phyloP scores from a whole-genome alignment of 2,329 filamentous ascomycete genomes.

The Acephala macrosclerotiorum region DNA sequence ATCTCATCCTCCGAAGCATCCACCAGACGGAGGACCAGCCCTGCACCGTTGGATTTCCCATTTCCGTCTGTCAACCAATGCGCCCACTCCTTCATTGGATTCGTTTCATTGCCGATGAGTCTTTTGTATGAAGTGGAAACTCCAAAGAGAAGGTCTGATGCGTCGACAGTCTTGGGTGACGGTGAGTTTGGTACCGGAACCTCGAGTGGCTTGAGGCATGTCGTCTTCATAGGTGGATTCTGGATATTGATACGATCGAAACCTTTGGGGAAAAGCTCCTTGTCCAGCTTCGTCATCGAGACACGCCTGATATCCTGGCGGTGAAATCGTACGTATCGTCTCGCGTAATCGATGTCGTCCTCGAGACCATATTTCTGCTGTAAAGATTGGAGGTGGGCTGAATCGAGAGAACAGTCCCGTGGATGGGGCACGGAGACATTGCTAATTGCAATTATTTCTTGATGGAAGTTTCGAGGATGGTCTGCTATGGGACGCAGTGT shows the following conservation, averaged over 20 bases:
- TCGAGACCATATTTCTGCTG: constrained; percentile 56
- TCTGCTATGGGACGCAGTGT: constrained; percentile 29
- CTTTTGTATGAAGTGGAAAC: constrained; percentile 65
- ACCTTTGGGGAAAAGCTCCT: constrained; percentile 53
- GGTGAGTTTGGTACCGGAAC: constrained; percentile 59
- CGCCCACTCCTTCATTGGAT: constrained; percentile 64
- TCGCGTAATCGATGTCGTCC: constrained; percentile 61
- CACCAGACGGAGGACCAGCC: constrained; percentile 61
- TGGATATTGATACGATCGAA: constrained; percentile 58
- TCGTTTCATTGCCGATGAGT: constrained; percentile 59
- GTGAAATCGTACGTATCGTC: constrained; percentile 61
- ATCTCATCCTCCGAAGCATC: constrained; percentile 61
- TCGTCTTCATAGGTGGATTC: constrained; percentile 49
- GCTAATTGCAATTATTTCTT: constrained; percentile 21
- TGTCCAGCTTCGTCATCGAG: constrained; percentile 57
- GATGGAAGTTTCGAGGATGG: constrained; percentile 20
- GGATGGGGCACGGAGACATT: constrained; percentile 18
- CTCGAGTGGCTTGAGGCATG: constrained; percentile 57
- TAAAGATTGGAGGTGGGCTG: constrained; percentile 53
- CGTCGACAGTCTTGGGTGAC: constrained; percentile 58
- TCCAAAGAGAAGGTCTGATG: constrained; percentile 65
- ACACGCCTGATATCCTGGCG: constrained; percentile 58
- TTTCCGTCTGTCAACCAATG: constrained; percentile 66
- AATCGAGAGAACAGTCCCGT: constrained; percentile 56
- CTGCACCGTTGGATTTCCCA: constrained; percentile 63